Evolutionary conservation across 352 stramenopile genomes (phyloP), one percentile per base, ranked within the genome.

Genomic region (Globisporangium spiculum): DNA sequence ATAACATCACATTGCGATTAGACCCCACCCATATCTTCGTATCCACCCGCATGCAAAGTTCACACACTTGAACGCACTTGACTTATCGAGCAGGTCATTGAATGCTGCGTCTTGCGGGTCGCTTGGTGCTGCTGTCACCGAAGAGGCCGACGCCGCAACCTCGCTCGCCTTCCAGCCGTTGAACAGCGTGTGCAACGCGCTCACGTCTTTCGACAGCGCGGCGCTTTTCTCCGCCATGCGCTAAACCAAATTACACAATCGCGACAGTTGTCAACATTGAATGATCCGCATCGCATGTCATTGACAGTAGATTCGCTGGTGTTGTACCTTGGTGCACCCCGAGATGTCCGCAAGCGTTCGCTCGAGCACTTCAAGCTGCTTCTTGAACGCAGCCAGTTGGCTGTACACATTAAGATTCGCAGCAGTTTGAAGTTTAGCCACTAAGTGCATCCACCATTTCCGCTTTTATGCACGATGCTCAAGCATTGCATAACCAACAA

Each of bases 331-430:
- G 26, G 78, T 74, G 65, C 75, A 85, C 1, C 70, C 68, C 7
- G 69, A 63, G n/a, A 93, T 65, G 58, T 89, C 83, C 1, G 64
- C 50, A 14, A 89, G 65, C 32, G 84, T 63, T 48, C 78, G 71
- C 55, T 90, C 85, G 41, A 85, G 74, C 36, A 82, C 75, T 30
- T 93, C 83, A 3, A 90, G 73, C n/a, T 90, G 72, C 22, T 72
- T 74, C 68, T 86, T 86, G 67, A 91, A 89, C 14, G 67, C 62
- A 4, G 69, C 66, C 34, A 93, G 76, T 18, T 78, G 70, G 0
- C 82, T 92, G 50, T 4, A 48, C n/a, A 0, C 16, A 0, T 53
- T 24, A 18, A 34, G 38, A 26, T n/a, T 65, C 48, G 9, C 27
- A 34, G 14, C 24, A 46, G 4, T 20, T 12, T 34, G 4, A 27